These are phyloP conservation scores for Phalaenopsis hybrid DNA, from an alignment of 116 monocot species.

Conservation along the genomic window DNA sequence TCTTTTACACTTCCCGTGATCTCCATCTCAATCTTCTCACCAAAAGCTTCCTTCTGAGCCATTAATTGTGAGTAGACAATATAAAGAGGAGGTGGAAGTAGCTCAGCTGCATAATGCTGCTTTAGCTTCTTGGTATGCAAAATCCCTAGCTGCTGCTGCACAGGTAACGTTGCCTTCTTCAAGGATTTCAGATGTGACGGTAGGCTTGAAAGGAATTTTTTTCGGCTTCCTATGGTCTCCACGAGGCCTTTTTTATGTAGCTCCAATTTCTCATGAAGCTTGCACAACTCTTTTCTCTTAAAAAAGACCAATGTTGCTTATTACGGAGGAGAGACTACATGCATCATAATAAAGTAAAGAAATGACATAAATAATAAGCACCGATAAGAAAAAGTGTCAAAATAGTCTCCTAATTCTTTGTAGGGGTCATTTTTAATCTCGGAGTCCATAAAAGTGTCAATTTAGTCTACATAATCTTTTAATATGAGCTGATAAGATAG, in stretches of 20 bases:
- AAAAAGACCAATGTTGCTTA: slow-evolving; percentile 9
- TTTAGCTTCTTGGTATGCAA: slow-evolving; percentile 87
- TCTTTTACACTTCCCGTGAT: slow-evolving; percentile 85
- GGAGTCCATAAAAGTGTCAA: no score
- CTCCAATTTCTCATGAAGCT: slow-evolving; percentile 78
- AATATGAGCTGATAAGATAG: no score
- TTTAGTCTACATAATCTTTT: no score
- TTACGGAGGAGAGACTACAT: background rate
- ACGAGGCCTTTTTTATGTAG: slow-evolving; percentile 53
- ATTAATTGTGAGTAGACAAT: slow-evolving; percentile 79
- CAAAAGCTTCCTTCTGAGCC: slow-evolving; percentile 97
- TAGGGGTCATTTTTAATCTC: no score
- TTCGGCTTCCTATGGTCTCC: slow-evolving; percentile 60
- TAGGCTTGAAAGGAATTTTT: slow-evolving; percentile 86
- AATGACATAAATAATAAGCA: background rate
- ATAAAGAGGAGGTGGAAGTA: slow-evolving; percentile 86
- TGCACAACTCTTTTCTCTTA: slow-evolving; percentile 88
- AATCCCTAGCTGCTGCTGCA: slow-evolving; percentile 90
- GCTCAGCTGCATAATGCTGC: slow-evolving; percentile 78
- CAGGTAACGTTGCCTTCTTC: slow-evolving; percentile 94
- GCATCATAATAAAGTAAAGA: slow-evolving; percentile 3
- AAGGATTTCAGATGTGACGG: slow-evolving; percentile 93
- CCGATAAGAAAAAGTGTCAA: background rate
- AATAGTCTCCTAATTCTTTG: no score
- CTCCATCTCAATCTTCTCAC: slow-evolving; percentile 89